A percentile compares a stretch with the other conserved stretches of the same genome.
Evolutionary conservation across 2,329 filamentous ascomycete genomes (phyloP).

Genomic region (Aspergillus sp.): DNA sequence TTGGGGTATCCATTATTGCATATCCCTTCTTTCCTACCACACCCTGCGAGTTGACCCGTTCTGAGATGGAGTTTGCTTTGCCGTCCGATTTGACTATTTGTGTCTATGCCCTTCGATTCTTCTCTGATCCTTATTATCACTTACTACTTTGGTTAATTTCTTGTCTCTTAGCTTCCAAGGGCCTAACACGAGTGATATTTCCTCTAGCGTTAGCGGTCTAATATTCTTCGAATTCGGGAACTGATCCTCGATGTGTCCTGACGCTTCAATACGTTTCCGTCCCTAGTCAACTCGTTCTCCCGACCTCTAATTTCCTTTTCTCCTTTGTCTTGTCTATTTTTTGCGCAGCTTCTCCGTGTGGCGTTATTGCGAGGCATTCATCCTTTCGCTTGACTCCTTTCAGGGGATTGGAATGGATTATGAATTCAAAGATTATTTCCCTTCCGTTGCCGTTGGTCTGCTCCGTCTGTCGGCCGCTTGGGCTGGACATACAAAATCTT

Average conservation of each 20-base stretch:
- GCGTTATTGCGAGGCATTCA: conserved; percentile 15
- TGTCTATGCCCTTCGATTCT: conserved; percentile 27
- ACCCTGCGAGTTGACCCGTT: conserved; percentile 9
- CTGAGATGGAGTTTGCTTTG: conserved; percentile 13
- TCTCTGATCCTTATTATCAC: conserved; percentile 26
- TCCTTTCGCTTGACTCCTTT: conserved; percentile 10
- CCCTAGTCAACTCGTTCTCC: not conserved
- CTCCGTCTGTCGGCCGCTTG: not conserved
- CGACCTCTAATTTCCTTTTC: conserved; percentile 5
- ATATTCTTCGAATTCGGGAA: conserved; percentile 14
- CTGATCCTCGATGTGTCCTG: conserved; percentile 3
- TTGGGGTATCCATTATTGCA: conserved; percentile 35
- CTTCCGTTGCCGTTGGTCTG: not conserved
- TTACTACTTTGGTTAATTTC: conserved; percentile 16
- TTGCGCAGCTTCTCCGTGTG: conserved; percentile 14
- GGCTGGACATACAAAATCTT: not conserved
- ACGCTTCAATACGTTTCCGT: conserved; percentile 1
- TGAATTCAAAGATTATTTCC: conserved; percentile 16
- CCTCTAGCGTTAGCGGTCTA: conserved; percentile 13
- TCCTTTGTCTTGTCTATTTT: conserved; percentile 20
- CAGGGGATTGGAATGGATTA: conserved; percentile 15
- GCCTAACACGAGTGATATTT: conserved; percentile 8
- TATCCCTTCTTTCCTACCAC: conserved; percentile 21
- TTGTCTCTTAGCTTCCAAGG: conserved; percentile 9
- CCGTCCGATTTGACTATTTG: conserved; percentile 15